These are phyloP conservation scores for Neobulgaria alba DNA, from an alignment of 2,329 filamentous ascomycete genomes.

Conservation along the genomic window DNA sequence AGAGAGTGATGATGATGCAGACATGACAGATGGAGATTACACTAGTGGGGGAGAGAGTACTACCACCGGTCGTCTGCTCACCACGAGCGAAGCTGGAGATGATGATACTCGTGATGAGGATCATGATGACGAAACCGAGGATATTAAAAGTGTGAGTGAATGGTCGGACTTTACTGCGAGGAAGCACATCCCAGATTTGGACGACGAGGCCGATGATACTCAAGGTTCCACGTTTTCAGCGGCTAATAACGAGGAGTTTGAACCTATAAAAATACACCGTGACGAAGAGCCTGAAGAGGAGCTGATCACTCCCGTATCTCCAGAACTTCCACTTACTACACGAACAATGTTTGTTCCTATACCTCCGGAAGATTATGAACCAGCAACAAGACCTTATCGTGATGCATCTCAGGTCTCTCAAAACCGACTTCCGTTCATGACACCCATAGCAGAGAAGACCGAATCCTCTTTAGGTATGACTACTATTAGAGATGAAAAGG, in stretches of 20 bases:
- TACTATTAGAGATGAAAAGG: conserved; percentile 46
- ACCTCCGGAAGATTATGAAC: conserved; percentile 78
- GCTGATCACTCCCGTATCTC: conserved; percentile 38
- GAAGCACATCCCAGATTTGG: conserved; percentile 54
- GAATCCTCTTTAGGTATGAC: conserved; percentile 73
- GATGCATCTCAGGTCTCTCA: conserved; percentile 75
- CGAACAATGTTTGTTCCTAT: conserved; percentile 67
- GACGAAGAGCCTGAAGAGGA: conserved; percentile 31
- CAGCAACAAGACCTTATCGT: conserved; percentile 70
- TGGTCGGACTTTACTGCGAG: conserved; percentile 83
- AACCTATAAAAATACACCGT: conserved; percentile 27
- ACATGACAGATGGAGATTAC: conserved; percentile 62
- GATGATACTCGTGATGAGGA: conserved; percentile 40
- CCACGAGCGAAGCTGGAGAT: conserved; percentile 56
- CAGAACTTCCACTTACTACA: conserved; percentile 29
- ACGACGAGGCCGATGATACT: conserved; percentile 32
- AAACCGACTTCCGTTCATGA: conserved; percentile 95
- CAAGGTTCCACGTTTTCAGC: conserved; percentile 35
- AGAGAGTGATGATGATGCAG: conserved; percentile 54
- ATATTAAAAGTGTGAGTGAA: conserved; percentile 61
- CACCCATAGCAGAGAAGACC: conserved; percentile 91
- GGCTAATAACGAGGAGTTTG: conserved; percentile 29
- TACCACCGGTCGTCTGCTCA: conserved; percentile 62
- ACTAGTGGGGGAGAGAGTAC: conserved; percentile 82
- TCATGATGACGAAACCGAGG: conserved; percentile 50